Conservation (phyloP, 1,284 basidiomycete genomes). For the Cutaneotrichosporon sp. region DNA sequence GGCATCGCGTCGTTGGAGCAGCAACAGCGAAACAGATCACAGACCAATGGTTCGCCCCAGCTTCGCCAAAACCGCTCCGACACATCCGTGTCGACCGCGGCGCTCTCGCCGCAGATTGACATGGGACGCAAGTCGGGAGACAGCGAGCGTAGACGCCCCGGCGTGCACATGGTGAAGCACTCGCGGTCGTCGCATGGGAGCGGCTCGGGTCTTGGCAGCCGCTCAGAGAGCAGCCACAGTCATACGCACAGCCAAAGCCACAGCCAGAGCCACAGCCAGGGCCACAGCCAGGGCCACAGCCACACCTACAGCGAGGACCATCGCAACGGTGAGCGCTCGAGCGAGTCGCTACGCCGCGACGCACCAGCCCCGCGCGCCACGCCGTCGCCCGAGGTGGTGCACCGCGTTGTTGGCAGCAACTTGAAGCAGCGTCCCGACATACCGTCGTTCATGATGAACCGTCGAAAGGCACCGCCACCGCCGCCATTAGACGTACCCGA, state of each 20-base stretch:
- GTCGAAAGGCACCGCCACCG: slow-evolving; percentile 14
- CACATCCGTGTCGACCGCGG: slow-evolving; percentile 3
- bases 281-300: background rate
- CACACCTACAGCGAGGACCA: slow-evolving; percentile 4
- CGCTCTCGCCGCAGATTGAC: background rate
- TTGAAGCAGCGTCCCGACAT: slow-evolving; percentile 10
- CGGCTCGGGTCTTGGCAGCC: background rate
- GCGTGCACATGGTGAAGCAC: background rate
- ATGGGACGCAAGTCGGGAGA: background rate
- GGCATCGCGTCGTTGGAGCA: slow-evolving; percentile 66
- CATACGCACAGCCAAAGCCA: background rate
- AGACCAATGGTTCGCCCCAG: slow-evolving; percentile 10
- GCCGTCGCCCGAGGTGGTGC: background rate
- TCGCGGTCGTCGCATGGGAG: slow-evolving; percentile 7
- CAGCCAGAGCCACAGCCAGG: background rate
- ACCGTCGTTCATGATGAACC: slow-evolving; percentile 14
- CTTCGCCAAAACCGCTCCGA: slow-evolving; percentile 36
- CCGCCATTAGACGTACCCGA: slow-evolving; percentile 14
- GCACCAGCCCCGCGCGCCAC: background rate
- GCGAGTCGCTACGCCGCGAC: background rate
- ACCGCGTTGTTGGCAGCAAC: background rate
- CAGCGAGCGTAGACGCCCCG: background rate
- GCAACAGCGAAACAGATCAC: slow-evolving; percentile 7
- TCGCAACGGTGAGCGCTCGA: slow-evolving; percentile 1
- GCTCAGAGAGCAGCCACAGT: background rate